Conservation (phyloP, 1,284 basidiomycete genomes). For the Cryptococcus depauperatus region DNA sequence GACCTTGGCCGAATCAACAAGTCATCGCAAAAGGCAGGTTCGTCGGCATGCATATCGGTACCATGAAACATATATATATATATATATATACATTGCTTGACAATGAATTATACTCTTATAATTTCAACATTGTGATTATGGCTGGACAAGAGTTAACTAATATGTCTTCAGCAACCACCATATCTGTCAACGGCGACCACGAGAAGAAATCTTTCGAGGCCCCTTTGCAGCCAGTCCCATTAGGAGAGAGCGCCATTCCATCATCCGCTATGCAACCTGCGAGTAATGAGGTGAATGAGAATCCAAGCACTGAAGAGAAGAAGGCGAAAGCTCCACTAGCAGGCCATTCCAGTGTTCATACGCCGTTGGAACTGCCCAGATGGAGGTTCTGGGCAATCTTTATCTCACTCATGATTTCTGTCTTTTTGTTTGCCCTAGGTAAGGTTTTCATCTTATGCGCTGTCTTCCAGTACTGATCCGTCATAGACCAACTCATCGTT, state of each 20-base stretch:
- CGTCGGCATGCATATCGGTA: no score
- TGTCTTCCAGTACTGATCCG: no score
- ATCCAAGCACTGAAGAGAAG: constrained; percentile 2
- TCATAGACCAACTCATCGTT: constrained; percentile 45
- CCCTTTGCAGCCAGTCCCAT: neutral
- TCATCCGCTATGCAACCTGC: no score
- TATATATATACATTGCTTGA: no score
- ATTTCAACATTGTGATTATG: no score
- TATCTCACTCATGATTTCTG: constrained; percentile 27
- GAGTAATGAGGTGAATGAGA: neutral
- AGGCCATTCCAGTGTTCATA: constrained; percentile 7
- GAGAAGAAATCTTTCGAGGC: neutral
- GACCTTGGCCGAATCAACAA: no score
- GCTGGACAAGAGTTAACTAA: neutral
- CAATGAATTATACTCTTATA: no score
- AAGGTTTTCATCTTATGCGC: constrained; percentile 5
- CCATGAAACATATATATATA: no score
- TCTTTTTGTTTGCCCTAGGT: constrained; percentile 42
- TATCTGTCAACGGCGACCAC: neutral
- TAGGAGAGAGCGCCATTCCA: neutral
- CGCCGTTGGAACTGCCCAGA: constrained; percentile 21
- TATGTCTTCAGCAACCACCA: neutral
- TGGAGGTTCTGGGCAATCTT: constrained; percentile 35
- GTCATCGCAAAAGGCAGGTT: no score
- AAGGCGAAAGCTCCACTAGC: constrained; percentile 5